phyloP scores from a whole-genome alignment of 345 rosid genomes.

The Reutealis trisperma region DNA sequence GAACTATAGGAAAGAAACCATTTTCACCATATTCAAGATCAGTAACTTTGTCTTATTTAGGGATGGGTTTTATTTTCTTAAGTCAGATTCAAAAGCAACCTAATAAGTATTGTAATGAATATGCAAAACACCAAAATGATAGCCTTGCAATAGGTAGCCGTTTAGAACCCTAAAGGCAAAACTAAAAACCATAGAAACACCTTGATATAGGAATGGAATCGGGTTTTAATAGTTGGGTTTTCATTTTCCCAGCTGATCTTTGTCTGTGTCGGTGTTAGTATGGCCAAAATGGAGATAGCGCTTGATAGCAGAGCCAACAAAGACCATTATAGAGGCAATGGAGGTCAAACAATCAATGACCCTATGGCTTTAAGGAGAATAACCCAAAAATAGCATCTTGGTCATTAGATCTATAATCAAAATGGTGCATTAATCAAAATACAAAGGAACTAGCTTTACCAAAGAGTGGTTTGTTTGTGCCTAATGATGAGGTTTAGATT shows the following conservation, averaged over 20 bases:
- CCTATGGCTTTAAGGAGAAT: conserved; percentile 87
- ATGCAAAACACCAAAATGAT: conserved; percentile 69
- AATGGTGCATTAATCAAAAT: too few species aligned
- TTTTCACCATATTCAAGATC: conserved; percentile 74
- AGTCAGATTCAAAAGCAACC: conserved; percentile 92
- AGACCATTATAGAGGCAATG: conserved; percentile 62
- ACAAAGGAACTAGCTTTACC: too few species aligned
- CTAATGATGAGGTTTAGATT: too few species aligned
- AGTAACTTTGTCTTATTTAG: conserved; percentile 38
- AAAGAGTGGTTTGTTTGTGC: too few species aligned
- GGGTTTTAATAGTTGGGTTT: conserved; percentile 45
- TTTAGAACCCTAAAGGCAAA: conserved; percentile 61
- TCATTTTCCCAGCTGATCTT: conserved; percentile 39
- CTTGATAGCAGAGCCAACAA: conserved; percentile 62
- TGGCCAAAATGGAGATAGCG: conserved; percentile 75
- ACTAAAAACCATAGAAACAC: conserved; percentile 66
- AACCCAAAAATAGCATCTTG: too few species aligned
- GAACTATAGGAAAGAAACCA: conserved; percentile 87
- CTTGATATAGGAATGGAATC: conserved; percentile 71
- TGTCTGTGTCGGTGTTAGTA: conserved; percentile 62
- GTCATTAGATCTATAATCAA: too few species aligned
- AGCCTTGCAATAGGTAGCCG: conserved; percentile 73
- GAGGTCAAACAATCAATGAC: conserved; percentile 92
- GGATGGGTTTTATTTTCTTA: conserved; percentile 71
- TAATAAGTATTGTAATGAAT: too few species aligned